phyloP scores from a whole-genome alignment of 805 yeast species.

The Cyberlindnera veronae region DNA sequence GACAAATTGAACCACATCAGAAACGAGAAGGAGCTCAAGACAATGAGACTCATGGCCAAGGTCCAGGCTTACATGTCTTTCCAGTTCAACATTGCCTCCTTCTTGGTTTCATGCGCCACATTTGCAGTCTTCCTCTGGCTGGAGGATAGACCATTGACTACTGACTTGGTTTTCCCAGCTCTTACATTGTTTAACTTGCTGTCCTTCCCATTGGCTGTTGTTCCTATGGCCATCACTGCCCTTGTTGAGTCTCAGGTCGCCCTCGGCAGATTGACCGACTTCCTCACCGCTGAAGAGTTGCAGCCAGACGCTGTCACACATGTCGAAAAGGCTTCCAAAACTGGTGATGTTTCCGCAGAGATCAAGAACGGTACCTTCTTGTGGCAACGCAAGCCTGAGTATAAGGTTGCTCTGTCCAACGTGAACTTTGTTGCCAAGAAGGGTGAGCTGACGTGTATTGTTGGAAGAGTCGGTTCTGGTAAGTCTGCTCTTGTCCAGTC shows the following conservation, averaged over 20 bases:
- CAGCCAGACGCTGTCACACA: conserved; percentile 70
- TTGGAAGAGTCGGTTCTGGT: conserved; percentile 89
- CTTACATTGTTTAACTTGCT: conserved; percentile 82
- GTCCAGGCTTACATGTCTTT: conserved; percentile 68
- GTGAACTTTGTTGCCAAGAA: conserved; percentile 62
- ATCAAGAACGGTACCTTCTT: conserved; percentile 67
- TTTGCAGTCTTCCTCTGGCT: conserved; percentile 74
- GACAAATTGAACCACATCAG: conserved; percentile 74
- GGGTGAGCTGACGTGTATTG: conserved; percentile 80
- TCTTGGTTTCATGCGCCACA: conserved; percentile 83
- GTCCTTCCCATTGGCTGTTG: conserved; percentile 85
- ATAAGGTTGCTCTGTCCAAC: conserved; percentile 62
- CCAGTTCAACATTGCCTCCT: conserved; percentile 85
- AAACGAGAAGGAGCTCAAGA: conserved; percentile 79
- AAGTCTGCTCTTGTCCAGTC: conserved; percentile 81
- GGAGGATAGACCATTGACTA: conserved; percentile 62
- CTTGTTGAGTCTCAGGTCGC: conserved; percentile 89
- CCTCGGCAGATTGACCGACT: conserved; percentile 65
- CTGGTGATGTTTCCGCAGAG: conserved; percentile 66
- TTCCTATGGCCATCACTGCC: conserved; percentile 86
- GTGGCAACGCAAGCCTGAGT: conserved; percentile 71
- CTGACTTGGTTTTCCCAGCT: conserved; percentile 92
- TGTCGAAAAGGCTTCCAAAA: conserved; percentile 43
- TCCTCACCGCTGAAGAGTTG: conserved; percentile 72
- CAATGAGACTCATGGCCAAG: conserved; percentile 69